Evolutionary conservation across 805 yeast genomes (phyloP).

Genomic region (Ogataea pilisensis): DNA sequence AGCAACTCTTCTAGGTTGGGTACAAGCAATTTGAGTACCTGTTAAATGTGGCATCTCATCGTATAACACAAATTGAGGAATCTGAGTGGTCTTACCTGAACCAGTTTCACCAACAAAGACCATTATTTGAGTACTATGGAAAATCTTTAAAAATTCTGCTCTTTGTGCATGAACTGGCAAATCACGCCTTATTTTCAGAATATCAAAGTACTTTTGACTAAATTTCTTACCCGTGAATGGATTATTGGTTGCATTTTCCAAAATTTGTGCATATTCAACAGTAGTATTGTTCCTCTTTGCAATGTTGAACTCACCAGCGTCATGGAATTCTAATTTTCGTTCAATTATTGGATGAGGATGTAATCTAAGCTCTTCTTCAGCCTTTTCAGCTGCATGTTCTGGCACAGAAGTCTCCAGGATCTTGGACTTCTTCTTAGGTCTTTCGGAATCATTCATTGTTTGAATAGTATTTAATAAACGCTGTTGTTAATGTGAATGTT

Average conservation of each 20-base stretch:
- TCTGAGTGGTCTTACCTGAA: constrained; percentile 97
- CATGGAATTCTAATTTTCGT: constrained; percentile 47
- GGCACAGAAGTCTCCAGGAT: constrained; percentile 49
- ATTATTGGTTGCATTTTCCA: constrained; percentile 59
- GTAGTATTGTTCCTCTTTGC: constrained; percentile 61
- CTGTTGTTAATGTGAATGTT: too few species aligned
- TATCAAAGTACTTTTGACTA: constrained; percentile 67
- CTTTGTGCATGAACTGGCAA: constrained; percentile 94
- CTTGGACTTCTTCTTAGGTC: constrained; percentile 48
- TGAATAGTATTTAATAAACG: too few species aligned
- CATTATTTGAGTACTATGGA: constrained; percentile 88
- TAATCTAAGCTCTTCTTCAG: constrained; percentile 47
- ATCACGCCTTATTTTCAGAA: constrained; percentile 73
- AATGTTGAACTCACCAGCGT: constrained; percentile 59
- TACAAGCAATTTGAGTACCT: constrained; percentile 89
- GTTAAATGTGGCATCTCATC: constrained; percentile 89
- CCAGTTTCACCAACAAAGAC: constrained; percentile 99
- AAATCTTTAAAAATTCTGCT: constrained; percentile 78
- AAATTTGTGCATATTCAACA: constrained; percentile 51
- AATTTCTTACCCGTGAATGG: constrained; percentile 75
- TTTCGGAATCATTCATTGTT: constrained; percentile 30
- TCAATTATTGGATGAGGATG: constrained; percentile 43
- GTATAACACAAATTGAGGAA: constrained; percentile 89
- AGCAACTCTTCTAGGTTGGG: constrained; percentile 96
- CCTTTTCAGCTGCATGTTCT: constrained; percentile 62